Evolutionary conservation across 2,329 filamentous ascomycete species (phyloP).

Genomic region (Sporothrix phasma): DNA sequence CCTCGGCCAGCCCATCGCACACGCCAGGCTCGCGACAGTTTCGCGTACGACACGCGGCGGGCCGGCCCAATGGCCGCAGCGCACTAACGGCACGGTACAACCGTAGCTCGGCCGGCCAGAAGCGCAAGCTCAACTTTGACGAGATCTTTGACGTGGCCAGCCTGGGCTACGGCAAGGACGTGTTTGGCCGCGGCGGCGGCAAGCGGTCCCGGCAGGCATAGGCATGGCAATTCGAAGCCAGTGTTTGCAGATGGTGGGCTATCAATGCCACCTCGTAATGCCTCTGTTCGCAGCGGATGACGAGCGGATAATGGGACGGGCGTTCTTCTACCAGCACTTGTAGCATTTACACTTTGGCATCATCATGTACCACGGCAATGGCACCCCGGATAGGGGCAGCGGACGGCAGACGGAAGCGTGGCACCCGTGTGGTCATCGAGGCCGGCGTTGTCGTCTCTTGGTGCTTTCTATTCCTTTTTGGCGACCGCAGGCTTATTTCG

Average conservation of each 20-base stretch:
- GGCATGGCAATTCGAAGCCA: too few species aligned
- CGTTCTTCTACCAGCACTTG: neutral
- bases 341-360: conserved; percentile 3
- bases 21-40: conserved; percentile 5
- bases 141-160: conserved; percentile 67
- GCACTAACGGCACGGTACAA: conserved; percentile 38
- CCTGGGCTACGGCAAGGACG: conserved; percentile 48
- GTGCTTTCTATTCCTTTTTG: neutral
- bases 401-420: neutral
- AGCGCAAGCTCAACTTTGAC: conserved; percentile 61
- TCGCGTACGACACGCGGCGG: conserved; percentile 19
- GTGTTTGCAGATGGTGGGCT: too few species aligned
- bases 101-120: conserved; percentile 53
- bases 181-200: conserved; percentile 35
- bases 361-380: neutral
- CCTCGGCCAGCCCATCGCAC: conserved; percentile 3
- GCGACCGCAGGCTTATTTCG: neutral
- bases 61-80: conserved; percentile 21
- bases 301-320: neutral
- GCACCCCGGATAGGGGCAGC: neutral
- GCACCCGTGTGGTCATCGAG: neutral
- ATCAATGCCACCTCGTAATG: too few species aligned
- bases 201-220: conserved; percentile 44
- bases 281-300: too few species aligned
- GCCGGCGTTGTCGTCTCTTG: neutral